phyloP scores from a whole-genome alignment of 139 green algal genomes.

The Picochlorum sp. region DNA sequence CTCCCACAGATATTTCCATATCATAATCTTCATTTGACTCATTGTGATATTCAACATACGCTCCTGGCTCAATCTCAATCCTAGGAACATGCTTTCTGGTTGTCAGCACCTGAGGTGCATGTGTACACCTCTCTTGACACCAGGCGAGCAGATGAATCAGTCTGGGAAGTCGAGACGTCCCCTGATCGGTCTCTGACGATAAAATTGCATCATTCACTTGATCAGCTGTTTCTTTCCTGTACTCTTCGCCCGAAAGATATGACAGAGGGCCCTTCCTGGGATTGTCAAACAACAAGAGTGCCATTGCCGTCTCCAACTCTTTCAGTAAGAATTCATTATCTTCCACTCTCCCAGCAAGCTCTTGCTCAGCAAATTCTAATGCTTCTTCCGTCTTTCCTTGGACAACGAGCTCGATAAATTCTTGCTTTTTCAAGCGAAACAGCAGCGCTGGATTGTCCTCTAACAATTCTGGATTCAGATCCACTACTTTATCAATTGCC shows the following conservation, averaged over 20 bases:
- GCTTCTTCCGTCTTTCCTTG: conserved; percentile 64
- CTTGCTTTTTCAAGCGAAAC: conserved; percentile 96
- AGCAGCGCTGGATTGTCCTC: conserved; percentile 71
- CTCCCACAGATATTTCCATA: conserved; percentile 27
- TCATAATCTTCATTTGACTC: conserved; percentile 66
- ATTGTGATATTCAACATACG: conserved; percentile 61
- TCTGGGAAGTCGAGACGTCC: conserved; percentile 61
- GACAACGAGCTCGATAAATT: conserved; percentile 90
- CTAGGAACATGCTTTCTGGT: too few relatives aligned
- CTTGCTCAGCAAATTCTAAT: conserved; percentile 86
- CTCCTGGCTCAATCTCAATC: conserved; percentile 23
- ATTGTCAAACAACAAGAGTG: conserved; percentile 90
- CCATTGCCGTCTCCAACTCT: conserved; percentile 90
- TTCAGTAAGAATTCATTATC: conserved; percentile 80
- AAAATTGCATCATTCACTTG: conserved; percentile 96
- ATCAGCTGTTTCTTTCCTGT: conserved; percentile 86
- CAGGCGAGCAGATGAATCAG: conserved; percentile 77
- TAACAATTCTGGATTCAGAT: conserved; percentile 58
- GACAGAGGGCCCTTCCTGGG: conserved; percentile 55
- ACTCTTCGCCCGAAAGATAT: conserved; percentile 74
- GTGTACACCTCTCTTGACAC: conserved; percentile 22
- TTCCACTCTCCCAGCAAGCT: conserved; percentile 82
- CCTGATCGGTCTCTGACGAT: conserved; percentile 57
- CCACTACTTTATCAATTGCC: conserved; percentile 20
- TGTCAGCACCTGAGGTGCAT: too few relatives aligned